Conservation (phyloP, 2,329 filamentous ascomycete species). For the Aureobasidium leucospermi region DNA sequence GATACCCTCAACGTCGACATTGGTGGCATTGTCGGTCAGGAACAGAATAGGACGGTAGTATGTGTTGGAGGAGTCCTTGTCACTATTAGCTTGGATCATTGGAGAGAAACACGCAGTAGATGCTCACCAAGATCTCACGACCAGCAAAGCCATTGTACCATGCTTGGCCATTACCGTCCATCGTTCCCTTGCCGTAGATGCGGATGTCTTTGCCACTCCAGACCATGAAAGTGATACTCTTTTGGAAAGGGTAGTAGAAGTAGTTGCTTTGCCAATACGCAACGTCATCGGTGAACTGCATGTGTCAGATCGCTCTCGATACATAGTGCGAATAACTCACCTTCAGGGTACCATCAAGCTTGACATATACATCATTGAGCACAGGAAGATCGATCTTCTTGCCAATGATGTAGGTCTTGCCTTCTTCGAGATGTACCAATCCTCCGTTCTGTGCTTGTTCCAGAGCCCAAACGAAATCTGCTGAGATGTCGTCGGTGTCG, state of each 20-base stretch:
- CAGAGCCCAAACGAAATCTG: conserved; percentile 48
- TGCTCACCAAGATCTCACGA: conserved; percentile 4
- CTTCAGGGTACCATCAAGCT: conserved; percentile 51
- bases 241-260: conserved; percentile 45
- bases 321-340: conserved; percentile 18
- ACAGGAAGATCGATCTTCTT: conserved; percentile 54
- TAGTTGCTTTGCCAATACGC: conserved; percentile 44
- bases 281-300: conserved; percentile 40
- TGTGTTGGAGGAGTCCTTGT: conserved; percentile 36
- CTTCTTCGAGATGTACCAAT: conserved; percentile 47
- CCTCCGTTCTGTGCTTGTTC: conserved; percentile 53
- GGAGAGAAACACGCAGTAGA: background rate
- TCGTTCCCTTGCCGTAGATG: conserved; percentile 50
- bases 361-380: conserved; percentile 50
- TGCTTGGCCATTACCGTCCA: conserved; percentile 50
- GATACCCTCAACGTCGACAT: conserved; percentile 51
- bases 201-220: conserved; percentile 57
- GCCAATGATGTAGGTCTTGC: conserved; percentile 50
- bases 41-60: conserved; percentile 55
- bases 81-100: background rate
- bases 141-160: conserved; percentile 34
- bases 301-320: background rate
- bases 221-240: conserved; percentile 55
- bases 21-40: conserved; percentile 54
- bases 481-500: conserved; percentile 50